These are phyloP conservation scores for Zostera marina DNA, from an alignment of 116 monocot species.

Conservation along the genomic window DNA sequence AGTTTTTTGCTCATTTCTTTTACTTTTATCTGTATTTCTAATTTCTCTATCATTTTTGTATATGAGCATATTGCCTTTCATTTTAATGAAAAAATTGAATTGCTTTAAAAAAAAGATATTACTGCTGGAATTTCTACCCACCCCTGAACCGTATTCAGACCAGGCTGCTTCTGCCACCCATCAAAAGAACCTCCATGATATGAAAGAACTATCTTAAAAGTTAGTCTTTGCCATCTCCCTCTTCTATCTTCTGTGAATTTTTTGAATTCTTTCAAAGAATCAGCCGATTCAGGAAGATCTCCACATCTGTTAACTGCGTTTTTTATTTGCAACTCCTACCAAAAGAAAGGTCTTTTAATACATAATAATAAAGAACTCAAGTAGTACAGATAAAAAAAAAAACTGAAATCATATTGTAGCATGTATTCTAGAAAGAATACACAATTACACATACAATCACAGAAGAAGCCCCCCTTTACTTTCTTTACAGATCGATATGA, in stretches of 20 bases:
- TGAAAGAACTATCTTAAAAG: slow-evolving; percentile 61
- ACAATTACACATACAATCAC: too few species aligned
- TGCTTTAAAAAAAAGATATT: too few species aligned
- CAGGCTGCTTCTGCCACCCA: slow-evolving; percentile 97
- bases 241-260: slow-evolving; percentile 7
- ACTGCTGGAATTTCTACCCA: slow-evolving; percentile 6
- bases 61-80: too few species aligned
- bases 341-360: background rate
- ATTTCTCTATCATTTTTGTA: too few species aligned
- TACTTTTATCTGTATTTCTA: too few species aligned
- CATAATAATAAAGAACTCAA: background rate
- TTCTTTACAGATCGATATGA: too few species aligned
- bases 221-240: slow-evolving; percentile 65
- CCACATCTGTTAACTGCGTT: background rate
- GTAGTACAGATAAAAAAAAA: too few species aligned
- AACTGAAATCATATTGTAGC: too few species aligned
- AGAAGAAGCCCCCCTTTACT: too few species aligned
- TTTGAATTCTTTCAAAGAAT: background rate
- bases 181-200: slow-evolving; percentile 81
- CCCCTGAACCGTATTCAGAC: slow-evolving; percentile 90
- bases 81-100: too few species aligned
- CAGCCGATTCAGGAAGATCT: background rate
- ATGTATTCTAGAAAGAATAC: too few species aligned
- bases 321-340: background rate
- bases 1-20: too few species aligned